Evolutionary conservation across 169 alveolate species (phyloP).

Genomic region (Eimeria necatrix): DNA sequence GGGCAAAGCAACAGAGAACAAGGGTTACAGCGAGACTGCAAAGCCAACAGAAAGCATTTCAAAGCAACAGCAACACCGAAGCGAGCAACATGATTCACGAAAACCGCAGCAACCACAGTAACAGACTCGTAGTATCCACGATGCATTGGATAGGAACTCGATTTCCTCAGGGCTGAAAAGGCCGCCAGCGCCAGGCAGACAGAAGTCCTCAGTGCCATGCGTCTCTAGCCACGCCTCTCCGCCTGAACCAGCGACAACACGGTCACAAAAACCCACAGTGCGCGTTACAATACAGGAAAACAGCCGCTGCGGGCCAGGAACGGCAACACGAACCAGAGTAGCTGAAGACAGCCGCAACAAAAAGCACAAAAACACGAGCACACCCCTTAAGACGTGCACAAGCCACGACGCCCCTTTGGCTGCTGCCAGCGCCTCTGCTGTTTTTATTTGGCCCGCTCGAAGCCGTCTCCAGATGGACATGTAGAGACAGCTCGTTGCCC

Average conservation of each 20-base stretch:
- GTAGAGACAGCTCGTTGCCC: conserved; percentile 9
- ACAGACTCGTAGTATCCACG: background rate
- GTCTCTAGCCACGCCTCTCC: conserved; percentile 2
- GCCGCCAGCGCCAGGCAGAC: background rate
- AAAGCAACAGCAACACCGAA: background rate
- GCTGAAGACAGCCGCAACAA: background rate
- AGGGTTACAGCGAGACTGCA: background rate
- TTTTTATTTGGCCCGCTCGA: background rate
- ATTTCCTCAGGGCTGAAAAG: background rate
- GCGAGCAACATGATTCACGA: background rate
- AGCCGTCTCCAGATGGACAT: conserved; percentile 1
- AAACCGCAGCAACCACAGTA: background rate
- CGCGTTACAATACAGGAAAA: too few relatives aligned
- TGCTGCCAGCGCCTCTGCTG: conserved; percentile 40
- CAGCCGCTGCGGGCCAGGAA: background rate
- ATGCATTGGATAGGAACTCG: conserved; percentile 10
- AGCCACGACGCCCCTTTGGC: conserved; percentile 32
- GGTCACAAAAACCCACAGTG: background rate
- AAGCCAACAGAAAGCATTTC: background rate
- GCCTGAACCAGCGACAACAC: background rate
- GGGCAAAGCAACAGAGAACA: too few relatives aligned
- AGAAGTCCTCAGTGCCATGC: conserved; percentile 9
- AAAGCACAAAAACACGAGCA: background rate
- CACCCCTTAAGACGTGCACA: conserved; percentile 1
- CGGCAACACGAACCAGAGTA: background rate